Conservation (phyloP, 441 rosid genomes). For the Aleurites moluccanus region DNA sequence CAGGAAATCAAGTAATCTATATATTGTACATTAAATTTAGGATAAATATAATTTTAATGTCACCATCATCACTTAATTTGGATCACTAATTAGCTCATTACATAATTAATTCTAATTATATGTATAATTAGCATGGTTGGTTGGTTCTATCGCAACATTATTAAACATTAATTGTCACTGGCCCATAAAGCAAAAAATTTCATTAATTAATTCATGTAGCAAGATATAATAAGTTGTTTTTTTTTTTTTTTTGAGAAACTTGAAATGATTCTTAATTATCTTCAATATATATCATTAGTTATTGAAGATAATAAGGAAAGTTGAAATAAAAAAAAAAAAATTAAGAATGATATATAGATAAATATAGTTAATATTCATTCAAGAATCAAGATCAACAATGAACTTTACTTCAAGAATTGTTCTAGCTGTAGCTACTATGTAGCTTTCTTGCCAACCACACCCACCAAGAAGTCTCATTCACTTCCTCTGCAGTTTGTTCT, state of each 20-base stretch:
- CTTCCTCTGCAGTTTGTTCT: neutral
- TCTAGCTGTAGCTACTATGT: conserved; percentile 21
- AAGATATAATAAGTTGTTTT: no score
- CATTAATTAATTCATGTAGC: no score
- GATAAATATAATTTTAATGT: neutral
- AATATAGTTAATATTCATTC: neutral
- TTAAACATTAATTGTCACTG: neutral
- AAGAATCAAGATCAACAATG: neutral
- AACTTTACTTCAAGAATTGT: conserved; percentile 31
- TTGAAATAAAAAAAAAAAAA: neutral
- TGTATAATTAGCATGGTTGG: neutral
- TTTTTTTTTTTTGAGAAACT: no score
- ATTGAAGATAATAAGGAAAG: no score
- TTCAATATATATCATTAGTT: no score
- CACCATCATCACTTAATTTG: neutral
- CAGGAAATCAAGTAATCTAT: neutral
- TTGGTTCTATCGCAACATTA: no score
- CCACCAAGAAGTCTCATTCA: conserved; percentile 12
- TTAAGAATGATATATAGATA: neutral
- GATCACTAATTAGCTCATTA: neutral
- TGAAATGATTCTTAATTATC: no score
- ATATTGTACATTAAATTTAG: neutral
- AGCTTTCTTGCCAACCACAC: conserved; percentile 38
- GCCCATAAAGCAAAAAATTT: neutral
- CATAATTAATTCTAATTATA: neutral